Base-by-base conservation (phyloP, 225 moss, liverwort and hornwort species). In the Pseudoscleropodium purum region DNA sequence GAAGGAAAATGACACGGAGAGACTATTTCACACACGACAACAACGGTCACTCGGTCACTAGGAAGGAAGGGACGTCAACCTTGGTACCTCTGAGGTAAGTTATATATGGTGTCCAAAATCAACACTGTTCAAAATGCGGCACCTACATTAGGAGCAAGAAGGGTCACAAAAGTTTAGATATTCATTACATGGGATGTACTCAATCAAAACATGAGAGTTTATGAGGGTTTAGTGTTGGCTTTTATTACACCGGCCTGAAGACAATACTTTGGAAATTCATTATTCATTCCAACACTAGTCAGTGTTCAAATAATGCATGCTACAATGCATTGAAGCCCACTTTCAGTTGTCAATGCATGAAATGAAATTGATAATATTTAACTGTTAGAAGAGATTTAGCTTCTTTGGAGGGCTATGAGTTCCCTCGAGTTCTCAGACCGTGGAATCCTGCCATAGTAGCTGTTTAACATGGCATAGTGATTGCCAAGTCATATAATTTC, bases 261-360 rank as follows among this genome's bases (percentile, higher is more conserved):
- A 33, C 2, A 10, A 12, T 49, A 33, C 4, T 77, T 52, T 21
- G 8, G 2, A 52, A 77, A 21, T 10, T 76, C 4, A 20, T 31
- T 7, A 49, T 4, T 33, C 9, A 13, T 33, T 52, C 3, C 5
- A 52, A 60, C 11, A 60, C 1, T 14, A 69, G 4, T 47, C 47
- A 23, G 0, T 34, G 9, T 54, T 1, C 1, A 21, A 14, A 20
- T 36, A 36, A 36, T 36, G 13, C 15, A 23, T 23, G 3, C 15
- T 36, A 51, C 1, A 34, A 8, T 23, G 6, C 0, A 0, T 36
- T 36, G 9, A 3, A 52, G 1, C 5, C 14, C 3, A 34, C 21
- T 77, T 52, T 21, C 2, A 30, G 0, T 33, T 20, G 19, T 13
- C 47, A 12, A 33, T 75, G 47, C 31, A 31, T 47, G 1, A 75